phyloP scores from a whole-genome alignment of 306 rosid genomes.

The Lablab purpureus region DNA sequence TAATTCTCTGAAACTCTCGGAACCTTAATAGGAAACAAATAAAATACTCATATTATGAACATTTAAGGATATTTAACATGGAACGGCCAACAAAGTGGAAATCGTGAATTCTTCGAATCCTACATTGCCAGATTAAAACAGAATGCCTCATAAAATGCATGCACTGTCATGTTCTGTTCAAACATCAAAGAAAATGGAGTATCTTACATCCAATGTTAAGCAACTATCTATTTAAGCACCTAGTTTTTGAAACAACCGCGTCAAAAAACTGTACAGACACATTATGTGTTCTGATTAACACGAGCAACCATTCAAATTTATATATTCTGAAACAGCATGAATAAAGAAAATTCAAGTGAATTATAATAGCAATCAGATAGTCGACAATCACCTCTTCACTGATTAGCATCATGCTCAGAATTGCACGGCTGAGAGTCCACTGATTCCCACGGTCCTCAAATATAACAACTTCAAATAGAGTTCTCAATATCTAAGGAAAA shows the following conservation, averaged over 20 bases:
- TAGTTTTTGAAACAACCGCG: not conserved
- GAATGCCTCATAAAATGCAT: not conserved
- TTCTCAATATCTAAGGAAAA: slow-evolving; percentile 68
- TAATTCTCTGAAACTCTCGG: too few species aligned
- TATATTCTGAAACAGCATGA: slow-evolving; percentile 22
- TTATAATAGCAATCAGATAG: slow-evolving; percentile 6
- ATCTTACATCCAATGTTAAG: not conserved
- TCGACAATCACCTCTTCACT: slow-evolving; percentile 72
- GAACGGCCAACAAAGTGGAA: not conserved
- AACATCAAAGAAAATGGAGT: not conserved
- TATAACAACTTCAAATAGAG: slow-evolving; percentile 86
- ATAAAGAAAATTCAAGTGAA: slow-evolving; percentile 1
- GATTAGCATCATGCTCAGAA: slow-evolving; percentile 84
- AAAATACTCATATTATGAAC: not conserved
- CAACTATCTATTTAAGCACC: not conserved
- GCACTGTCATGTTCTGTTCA: not conserved
- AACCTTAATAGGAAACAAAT: not conserved
- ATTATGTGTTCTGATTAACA: slow-evolving; percentile 14
- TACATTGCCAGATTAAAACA: slow-evolving; percentile 2
- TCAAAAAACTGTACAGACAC: not conserved
- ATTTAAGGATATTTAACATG: not conserved
- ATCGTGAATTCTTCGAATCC: not conserved
- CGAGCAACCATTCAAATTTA: not conserved
- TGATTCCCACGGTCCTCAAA: slow-evolving; percentile 88
- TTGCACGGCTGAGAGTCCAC: slow-evolving; percentile 89